Base-by-base conservation (phyloP, 139 green algal species). In the Picochlorum sp. region DNA sequence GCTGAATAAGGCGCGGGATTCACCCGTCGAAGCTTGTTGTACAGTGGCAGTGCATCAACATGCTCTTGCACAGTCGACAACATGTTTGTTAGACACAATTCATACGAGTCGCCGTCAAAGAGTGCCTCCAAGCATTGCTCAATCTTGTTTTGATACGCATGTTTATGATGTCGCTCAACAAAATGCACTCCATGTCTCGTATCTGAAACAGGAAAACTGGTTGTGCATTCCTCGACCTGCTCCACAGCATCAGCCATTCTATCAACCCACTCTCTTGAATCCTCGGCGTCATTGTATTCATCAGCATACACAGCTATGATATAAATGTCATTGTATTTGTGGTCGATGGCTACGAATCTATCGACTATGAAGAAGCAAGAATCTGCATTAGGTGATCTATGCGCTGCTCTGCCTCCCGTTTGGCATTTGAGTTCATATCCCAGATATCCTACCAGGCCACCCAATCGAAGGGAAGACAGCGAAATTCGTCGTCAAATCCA, bases 1-100 rank as follows among this genome's bases (percentile, higher is more conserved):
- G 92, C 91, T 10, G 82, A 83, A 73, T 97, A 98, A 41, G 94
- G 94, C 1, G 94, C 92, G 21, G 94, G 91, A 70, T 98, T 99
- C 41, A 86, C n/a, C 21, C 24, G 13, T 23, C 94, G 74, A 67
- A 99, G 81, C 6, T 65, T 79, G 6, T 16, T 45, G 76, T 98
- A 98, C 28, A 96, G 76, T 9, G 21, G 6, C 13, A 64, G 57
- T 0, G 88, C 67, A 8, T 83, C 52, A 2, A 61, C 45, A 6
- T 70, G 61, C 0, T 20, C 49, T 51, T 49, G 4, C 30, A 24
- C 26, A 28, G 23, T 10, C 9, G 32, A 13, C 77, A 54, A 18
- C 63, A 24, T 0, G 91, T 67, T 37, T 20, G 94, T 99, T 37
- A 98, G 80, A 69, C 94, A 98, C 30, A 99, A 67, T 78, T 99